These are phyloP conservation scores for Vicia villosa DNA, from an alignment of 306 rosid species.

Conservation along the genomic window DNA sequence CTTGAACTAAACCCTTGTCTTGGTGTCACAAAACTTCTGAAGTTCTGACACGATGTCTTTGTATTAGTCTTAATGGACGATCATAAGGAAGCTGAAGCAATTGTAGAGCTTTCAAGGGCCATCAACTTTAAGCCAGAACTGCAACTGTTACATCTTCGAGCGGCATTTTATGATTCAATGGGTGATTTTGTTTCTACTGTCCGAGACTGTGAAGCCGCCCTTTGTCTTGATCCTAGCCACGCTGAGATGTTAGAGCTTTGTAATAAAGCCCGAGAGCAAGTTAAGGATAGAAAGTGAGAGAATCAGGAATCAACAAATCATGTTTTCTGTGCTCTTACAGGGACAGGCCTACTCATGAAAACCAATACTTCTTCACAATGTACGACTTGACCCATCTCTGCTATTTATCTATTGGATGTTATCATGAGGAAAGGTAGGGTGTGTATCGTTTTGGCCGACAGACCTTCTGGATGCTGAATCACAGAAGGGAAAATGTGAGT, in stretches of 20 bases:
- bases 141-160: conserved; percentile 87
- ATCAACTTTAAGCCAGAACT: conserved; percentile 75
- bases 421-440: conserved; percentile 30
- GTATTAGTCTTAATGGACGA: conserved; percentile 87
- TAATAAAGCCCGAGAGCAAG: conserved; percentile 47
- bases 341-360: conserved; percentile 40
- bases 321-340: conserved; percentile 31
- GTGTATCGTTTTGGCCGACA: conserved; percentile 24
- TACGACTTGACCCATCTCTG: conserved; percentile 30
- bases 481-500: conserved; percentile 34
- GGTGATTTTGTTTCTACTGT: conserved; percentile 58
- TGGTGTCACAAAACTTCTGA: neutral
- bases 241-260: conserved; percentile 67
- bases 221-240: conserved; percentile 78
- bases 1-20: conserved; percentile 7
- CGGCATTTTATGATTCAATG: conserved; percentile 84
- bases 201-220: conserved; percentile 84
- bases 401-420: conserved; percentile 31
- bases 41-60: conserved; percentile 47
- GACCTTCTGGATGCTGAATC: conserved; percentile 25
- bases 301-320: conserved; percentile 19
- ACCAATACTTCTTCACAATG: neutral
- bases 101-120: conserved; percentile 73
- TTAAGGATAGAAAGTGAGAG: conserved; percentile 50
- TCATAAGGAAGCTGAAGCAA: conserved; percentile 82